Evolutionary conservation across 2,329 filamentous ascomycete genomes (phyloP).

Genomic region (Ophiostoma triangulosporum): DNA sequence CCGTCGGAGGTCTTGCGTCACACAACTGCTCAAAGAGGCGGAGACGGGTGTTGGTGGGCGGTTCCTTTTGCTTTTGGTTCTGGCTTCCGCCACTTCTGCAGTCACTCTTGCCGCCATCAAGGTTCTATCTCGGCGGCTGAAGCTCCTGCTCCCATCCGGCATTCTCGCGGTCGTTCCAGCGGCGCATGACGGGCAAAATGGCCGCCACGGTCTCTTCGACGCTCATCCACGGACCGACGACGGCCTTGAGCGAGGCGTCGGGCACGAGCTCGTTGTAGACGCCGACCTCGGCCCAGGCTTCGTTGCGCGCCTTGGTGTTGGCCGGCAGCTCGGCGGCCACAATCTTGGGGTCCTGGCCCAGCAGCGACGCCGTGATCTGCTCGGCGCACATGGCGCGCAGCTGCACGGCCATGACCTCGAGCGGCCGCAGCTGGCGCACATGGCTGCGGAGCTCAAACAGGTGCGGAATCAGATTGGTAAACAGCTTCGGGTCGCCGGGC

Average conservation of each 20-base stretch:
- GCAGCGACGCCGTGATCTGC: slow-evolving; percentile 22
- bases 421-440: slow-evolving; percentile 20
- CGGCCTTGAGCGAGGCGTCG: slow-evolving; percentile 17
- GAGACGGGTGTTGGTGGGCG: too few species aligned
- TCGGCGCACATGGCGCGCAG: slow-evolving; percentile 32
- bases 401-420: slow-evolving; percentile 29
- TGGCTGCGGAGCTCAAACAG: slow-evolving; percentile 28
- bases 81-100: neutral
- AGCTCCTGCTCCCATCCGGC: slow-evolving; percentile 28
- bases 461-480: slow-evolving; percentile 33
- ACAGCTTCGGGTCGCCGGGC: slow-evolving; percentile 26
- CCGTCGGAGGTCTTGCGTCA: too few species aligned
- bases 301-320: slow-evolving; percentile 16
- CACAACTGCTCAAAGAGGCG: too few species aligned
- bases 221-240: slow-evolving; percentile 29
- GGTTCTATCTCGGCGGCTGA: slow-evolving; percentile 7
- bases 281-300: slow-evolving; percentile 21
- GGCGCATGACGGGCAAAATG: slow-evolving; percentile 26
- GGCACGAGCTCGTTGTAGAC: slow-evolving; percentile 18
- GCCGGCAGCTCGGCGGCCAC: slow-evolving; percentile 18
- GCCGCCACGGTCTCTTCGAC: slow-evolving; percentile 30
- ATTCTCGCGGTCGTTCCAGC: slow-evolving; percentile 31
- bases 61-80: neutral
- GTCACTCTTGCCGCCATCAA: neutral
- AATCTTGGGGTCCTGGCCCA: slow-evolving; percentile 20